A percentile compares a stretch with the other conserved stretches of the same genome.
phyloP scores from a whole-genome alignment of 2,329 filamentous ascomycete species.

The Acarospora socialis region DNA sequence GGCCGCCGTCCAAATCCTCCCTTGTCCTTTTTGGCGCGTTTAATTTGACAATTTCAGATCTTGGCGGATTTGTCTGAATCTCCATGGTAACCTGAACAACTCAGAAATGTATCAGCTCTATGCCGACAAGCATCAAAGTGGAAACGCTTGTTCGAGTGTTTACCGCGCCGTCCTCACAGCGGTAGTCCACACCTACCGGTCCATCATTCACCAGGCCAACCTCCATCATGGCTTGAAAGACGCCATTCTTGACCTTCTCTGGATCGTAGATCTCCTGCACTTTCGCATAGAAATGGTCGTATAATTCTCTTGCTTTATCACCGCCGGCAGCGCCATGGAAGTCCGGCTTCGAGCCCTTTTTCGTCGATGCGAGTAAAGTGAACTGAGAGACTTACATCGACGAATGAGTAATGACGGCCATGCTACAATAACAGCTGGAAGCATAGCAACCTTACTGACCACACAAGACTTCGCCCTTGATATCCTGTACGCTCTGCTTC shows the following conservation, averaged over 20 bases:
- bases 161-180: conserved; percentile 44
- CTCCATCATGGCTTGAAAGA: conserved; percentile 99
- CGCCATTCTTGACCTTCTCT: conserved; percentile 79
- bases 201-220: conserved; percentile 82
- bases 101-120: not conserved
- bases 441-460: conserved; percentile 39
- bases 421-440: conserved; percentile 3
- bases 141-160: too few relatives aligned
- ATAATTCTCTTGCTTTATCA: conserved; percentile 65
- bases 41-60: conserved; percentile 10
- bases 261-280: conserved; percentile 56
- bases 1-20: conserved; percentile 3
- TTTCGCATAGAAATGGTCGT: conserved; percentile 67
- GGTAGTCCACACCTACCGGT: conserved; percentile 49
- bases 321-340: conserved; percentile 79
- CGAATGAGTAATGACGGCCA: conserved; percentile 2
- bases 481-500: conserved; percentile 81
- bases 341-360: conserved; percentile 88
- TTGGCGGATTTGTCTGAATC: conserved; percentile 32
- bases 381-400: conserved; percentile 71
- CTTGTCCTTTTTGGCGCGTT: too few relatives aligned
- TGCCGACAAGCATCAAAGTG: conserved; percentile 8
- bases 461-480: conserved; percentile 84
- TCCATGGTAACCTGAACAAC: conserved; percentile 23
- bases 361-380: conserved; percentile 81